Conservation (phyloP, 768 basidiomycete species). For the Hypsizygus marmoreus region DNA sequence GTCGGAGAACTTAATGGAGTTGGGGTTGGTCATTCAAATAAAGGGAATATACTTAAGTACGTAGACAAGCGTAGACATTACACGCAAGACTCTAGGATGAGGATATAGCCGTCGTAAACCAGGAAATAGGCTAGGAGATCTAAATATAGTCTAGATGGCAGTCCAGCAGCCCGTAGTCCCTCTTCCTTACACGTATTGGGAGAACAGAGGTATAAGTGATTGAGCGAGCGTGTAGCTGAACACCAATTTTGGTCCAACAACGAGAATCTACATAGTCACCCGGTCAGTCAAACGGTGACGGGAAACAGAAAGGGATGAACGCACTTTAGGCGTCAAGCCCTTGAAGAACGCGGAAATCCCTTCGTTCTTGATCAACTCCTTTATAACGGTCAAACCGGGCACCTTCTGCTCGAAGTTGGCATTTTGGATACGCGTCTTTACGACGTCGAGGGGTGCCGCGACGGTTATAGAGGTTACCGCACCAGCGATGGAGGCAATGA, state of each 20-base stretch:
- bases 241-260: constrained; percentile 96
- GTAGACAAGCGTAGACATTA: no score
- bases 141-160: no score
- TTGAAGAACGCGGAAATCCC: constrained; percentile 89
- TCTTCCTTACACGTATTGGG: constrained; percentile 79
- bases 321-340: constrained; percentile 93
- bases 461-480: constrained; percentile 95
- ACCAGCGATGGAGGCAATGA: constrained; percentile 91
- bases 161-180: no score
- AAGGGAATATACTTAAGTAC: no score
- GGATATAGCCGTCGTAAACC: no score
- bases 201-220: constrained; percentile 90
- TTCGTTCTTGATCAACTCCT: constrained; percentile 86
- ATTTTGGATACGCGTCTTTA: constrained; percentile 98
- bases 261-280: constrained; percentile 67
- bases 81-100: no score
- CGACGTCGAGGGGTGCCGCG: constrained; percentile 92
- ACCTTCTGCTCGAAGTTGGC: constrained; percentile 93
- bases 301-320: constrained; percentile 7
- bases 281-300: constrained; percentile 17
- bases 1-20: no score
- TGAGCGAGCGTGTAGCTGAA: constrained; percentile 98
- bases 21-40: no score
- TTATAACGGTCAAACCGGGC: constrained; percentile 76
- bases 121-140: no score